A percentile compares a stretch with the other conserved stretches of the same genome.
Evolutionary conservation across 164 flowering plant genomes (phyloP).

Genomic region (Sedum album): DNA sequence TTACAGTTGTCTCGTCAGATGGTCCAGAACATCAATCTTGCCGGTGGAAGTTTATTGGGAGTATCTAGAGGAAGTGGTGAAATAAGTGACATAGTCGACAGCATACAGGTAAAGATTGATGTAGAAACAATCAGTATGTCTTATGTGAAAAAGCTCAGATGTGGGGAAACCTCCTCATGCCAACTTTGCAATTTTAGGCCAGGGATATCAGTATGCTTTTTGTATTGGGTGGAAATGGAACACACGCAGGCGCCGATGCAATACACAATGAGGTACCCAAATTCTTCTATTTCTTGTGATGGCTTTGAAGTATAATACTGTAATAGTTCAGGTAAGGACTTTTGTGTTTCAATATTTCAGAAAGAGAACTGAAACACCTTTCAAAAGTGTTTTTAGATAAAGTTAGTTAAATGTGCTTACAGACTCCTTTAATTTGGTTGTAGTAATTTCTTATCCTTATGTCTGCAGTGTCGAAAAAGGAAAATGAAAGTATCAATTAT

Average conservation of each 20-base stretch:
- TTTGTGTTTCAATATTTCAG: background rate
- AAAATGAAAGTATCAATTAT: constrained; percentile 70
- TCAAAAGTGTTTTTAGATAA: too few relatives aligned
- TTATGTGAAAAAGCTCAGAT: too few relatives aligned
- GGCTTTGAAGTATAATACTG: too few relatives aligned
- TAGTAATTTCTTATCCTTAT: too few relatives aligned
- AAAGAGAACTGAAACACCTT: too few relatives aligned
- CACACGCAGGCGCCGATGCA: constrained; percentile 95
- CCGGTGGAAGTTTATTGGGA: constrained; percentile 94
- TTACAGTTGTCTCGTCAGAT: constrained; percentile 67
- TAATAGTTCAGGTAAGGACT: too few relatives aligned
- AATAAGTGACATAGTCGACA: constrained; percentile 67
- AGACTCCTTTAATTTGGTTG: too few relatives aligned
- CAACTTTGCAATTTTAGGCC: constrained; percentile 57
- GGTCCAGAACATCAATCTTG: constrained; percentile 83
- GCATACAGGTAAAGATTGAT: constrained; percentile 93
- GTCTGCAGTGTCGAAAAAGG: constrained; percentile 57
- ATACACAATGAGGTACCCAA: constrained; percentile 78
- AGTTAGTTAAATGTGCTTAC: too few relatives aligned
- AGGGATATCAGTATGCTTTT: constrained; percentile 89
- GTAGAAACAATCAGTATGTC: too few relatives aligned
- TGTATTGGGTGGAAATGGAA: constrained; percentile 90
- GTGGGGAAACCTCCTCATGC: too few relatives aligned
- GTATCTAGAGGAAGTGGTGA: constrained; percentile 85
- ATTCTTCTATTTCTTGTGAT: too few relatives aligned